Conservation (phyloP, 2,329 filamentous ascomycete species). For the Hysterium pulicare region DNA sequence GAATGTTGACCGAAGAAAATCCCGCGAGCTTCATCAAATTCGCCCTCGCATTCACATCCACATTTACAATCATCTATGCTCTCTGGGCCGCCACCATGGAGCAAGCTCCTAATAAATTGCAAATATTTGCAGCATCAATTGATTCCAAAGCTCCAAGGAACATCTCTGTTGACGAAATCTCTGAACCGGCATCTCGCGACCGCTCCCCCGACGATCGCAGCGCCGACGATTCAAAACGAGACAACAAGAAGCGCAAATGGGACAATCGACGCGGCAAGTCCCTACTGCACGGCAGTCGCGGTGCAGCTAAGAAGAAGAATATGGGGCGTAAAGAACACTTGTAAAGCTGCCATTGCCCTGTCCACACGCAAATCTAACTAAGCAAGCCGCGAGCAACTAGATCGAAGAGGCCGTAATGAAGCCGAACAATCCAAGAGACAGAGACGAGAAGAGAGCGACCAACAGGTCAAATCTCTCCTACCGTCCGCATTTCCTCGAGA, state of each 20-base stretch:
- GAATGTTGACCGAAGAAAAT: not conserved
- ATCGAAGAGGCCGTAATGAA: constrained; percentile 45
- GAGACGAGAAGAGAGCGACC: constrained; percentile 34
- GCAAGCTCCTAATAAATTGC: constrained; percentile 17
- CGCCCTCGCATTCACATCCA: not conserved
- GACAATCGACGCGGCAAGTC: constrained; percentile 23
- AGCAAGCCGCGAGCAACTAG: constrained; percentile 45
- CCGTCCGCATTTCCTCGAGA: constrained; percentile 64
- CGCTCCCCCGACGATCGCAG: not conserved
- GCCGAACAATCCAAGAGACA: constrained; percentile 39
- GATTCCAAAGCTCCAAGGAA: constrained; percentile 17
- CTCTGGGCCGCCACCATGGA: constrained; percentile 17
- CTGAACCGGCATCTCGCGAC: not conserved
- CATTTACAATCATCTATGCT: constrained; percentile 26
- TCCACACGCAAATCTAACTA: constrained; percentile 36
- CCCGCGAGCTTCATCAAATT: constrained; percentile 3
- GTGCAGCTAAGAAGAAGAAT: constrained; percentile 59
- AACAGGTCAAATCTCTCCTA: constrained; percentile 47
- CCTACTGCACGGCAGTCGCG: constrained; percentile 33
- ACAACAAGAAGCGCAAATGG: constrained; percentile 31
- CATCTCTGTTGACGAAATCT: not conserved
- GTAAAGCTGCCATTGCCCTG: constrained; percentile 43
- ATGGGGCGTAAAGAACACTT: constrained; percentile 64
- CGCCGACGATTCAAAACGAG: not conserved
- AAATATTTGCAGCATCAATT: constrained; percentile 19